Evolutionary conservation across 495 filamentous ascomycete genomes (phyloP), one percentile per base, ranked within the genome.

Genomic region (Lasiosphaeria hispida): DNA sequence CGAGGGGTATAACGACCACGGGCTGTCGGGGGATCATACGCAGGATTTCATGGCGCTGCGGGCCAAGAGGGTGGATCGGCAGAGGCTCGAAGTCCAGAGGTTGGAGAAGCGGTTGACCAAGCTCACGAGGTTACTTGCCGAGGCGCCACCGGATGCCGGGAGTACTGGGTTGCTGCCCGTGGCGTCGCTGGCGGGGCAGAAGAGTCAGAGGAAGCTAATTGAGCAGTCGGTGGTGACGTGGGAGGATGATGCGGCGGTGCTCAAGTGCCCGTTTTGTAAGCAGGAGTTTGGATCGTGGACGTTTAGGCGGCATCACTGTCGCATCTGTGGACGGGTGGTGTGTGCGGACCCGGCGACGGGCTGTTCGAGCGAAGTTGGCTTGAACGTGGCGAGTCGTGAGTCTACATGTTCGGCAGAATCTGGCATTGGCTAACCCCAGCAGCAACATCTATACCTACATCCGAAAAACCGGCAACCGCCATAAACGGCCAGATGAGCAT

Each of bases 1-100:
- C 60, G 91, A 92, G 37, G 95, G 95, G 3, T 98, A 97, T 71
- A 96, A 92, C 67, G 93, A 97, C 65, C 88, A 92, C 53, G 92
- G 87, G 3, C 61, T 87, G 4, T 72, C 80, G 40, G 77, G 86
- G 54, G 87, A 93, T 63, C 89, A 90, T 60, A 93, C 82, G 1
- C 71, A 75, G 14, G 77, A 74, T 0, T 97, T 98, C 62, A 70
- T 77, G 10, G 75, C 78, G 0, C 77, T 89, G 18, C 77, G 94
- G 45, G 82, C 88, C 60, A 87, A 85, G 66, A 88, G 72, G 6
- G 88, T 97, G 19, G 95, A 97, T 51, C 86, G 90, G 60, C 84
- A 84, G 51, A 84, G 89, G 35, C 75, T 98, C 23, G 94, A 98
- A 68, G 82, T 96, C 41, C 91, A 90, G 15, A 79, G 94, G 38